Conservation (phyloP, 805 yeast species). For the Jamesozyma hellenica region DNA sequence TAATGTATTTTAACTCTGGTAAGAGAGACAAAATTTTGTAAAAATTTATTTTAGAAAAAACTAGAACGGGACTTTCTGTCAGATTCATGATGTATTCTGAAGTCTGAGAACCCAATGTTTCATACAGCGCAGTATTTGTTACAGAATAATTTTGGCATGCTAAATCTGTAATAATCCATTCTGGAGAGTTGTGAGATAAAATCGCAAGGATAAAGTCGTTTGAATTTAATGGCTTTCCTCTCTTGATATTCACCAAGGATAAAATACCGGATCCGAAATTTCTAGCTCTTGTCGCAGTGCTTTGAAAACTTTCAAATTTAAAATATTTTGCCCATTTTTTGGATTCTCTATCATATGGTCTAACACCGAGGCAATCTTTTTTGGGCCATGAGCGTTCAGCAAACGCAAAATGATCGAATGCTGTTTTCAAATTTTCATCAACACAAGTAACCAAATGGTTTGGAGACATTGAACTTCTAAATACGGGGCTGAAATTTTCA, state of each 20-base stretch:
- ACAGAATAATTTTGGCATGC: constrained; percentile 53
- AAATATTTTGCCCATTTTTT: constrained; percentile 34
- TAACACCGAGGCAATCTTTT: constrained; percentile 38
- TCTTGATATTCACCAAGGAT: constrained; percentile 33
- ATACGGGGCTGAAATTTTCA: constrained; percentile 41
- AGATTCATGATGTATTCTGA: constrained; percentile 51
- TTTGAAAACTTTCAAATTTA: constrained; percentile 35
- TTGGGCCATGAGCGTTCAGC: constrained; percentile 31
- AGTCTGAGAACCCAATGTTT: constrained; percentile 49
- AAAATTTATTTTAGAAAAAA: constrained; percentile 45
- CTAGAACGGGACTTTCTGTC: constrained; percentile 53
- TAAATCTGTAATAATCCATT: constrained; percentile 63
- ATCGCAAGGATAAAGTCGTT: constrained; percentile 43
- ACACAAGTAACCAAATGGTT: constrained; percentile 30
- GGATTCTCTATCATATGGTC: constrained; percentile 28
- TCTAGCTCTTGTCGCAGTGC: constrained; percentile 35
- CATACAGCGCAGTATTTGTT: constrained; percentile 46
- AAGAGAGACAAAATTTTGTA: constrained; percentile 38
- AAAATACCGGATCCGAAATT: constrained; percentile 48
- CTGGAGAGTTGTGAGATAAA: constrained; percentile 48
- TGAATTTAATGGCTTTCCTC: constrained; percentile 22
- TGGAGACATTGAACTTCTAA: constrained; percentile 34
- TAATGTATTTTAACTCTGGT: constrained; percentile 33
- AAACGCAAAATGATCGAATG: constrained; percentile 36
- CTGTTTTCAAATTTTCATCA: constrained; percentile 38